These are phyloP conservation scores for Ochetophila trinervis DNA, from an alignment of 306 rosid genomes.

Conservation along the genomic window DNA sequence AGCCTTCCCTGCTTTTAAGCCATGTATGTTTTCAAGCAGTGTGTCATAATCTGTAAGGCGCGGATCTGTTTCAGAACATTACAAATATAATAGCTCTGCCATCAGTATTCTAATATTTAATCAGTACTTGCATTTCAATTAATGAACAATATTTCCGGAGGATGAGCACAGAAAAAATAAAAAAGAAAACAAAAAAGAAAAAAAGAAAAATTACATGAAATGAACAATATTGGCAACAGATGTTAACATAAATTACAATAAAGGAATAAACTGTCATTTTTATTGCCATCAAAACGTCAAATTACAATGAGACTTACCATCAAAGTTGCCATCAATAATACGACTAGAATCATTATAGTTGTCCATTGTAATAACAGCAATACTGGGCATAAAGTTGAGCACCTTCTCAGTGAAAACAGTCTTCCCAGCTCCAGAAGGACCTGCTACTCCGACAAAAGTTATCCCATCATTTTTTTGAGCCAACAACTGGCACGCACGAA, in stretches of 20 bases:
- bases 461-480: slow-evolving; percentile 92
- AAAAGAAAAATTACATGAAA: not conserved
- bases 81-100: slow-evolving; percentile 29
- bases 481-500: slow-evolving; percentile 90
- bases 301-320: slow-evolving; percentile 45
- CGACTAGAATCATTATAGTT: slow-evolving; percentile 94
- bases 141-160: not conserved
- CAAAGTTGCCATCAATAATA: slow-evolving; percentile 90
- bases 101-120: slow-evolving; percentile 28
- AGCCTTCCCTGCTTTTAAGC: slow-evolving; percentile 79
- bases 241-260: too few species aligned
- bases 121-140: slow-evolving; percentile 19
- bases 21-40: slow-evolving; percentile 80
- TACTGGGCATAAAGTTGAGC: slow-evolving; percentile 84
- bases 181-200: not conserved
- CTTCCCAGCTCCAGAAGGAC: slow-evolving; percentile 99
- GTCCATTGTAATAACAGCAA: slow-evolving; percentile 93
- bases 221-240: not conserved
- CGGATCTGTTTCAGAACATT: slow-evolving; percentile 69
- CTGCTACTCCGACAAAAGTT: slow-evolving; percentile 91
- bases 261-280: too few species aligned
- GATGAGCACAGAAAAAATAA: slow-evolving; percentile 8
- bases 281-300: too few species aligned
- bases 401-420: slow-evolving; percentile 94
- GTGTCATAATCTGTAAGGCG: slow-evolving; percentile 95